Percentiles rank a stretch among this genome's conserved stretches.
Conservation (phyloP, 139 green algal genomes). For the Eudorina sp. region DNA sequence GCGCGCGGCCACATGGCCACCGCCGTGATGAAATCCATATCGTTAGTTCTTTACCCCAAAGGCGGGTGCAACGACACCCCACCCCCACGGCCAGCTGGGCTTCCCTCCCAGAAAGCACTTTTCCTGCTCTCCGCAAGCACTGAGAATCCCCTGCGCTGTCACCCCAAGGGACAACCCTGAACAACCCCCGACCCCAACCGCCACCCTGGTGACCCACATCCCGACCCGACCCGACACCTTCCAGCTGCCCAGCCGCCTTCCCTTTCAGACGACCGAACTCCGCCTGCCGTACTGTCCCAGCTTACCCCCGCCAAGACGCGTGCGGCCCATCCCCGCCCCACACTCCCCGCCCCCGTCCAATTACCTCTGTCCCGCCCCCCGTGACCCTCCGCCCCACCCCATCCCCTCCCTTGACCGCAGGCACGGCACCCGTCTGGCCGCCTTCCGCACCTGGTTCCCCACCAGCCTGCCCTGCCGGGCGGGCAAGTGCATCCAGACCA, state of each 20-base stretch:
- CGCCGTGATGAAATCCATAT: no score
- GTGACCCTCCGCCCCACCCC: neutral
- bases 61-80: no score
- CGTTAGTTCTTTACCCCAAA: neutral
- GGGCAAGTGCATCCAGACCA: neutral
- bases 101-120: neutral
- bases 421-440: slow-evolving; percentile 8
- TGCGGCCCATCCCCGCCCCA: neutral
- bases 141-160: no score
- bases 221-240: no score
- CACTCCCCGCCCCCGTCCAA: neutral
- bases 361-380: neutral
- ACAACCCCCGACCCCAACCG: no score
- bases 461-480: neutral
- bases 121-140: neutral
- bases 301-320: neutral
- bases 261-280: no score
- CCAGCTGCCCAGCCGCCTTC: no score
- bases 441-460: slow-evolving; percentile 13
- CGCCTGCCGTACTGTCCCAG: no score
- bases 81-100: neutral
- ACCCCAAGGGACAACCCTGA: no score
- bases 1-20: no score
- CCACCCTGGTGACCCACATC: no score
- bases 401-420: neutral